Base-by-base conservation (phyloP, 805 yeast species). In the Candida verbasci region DNA sequence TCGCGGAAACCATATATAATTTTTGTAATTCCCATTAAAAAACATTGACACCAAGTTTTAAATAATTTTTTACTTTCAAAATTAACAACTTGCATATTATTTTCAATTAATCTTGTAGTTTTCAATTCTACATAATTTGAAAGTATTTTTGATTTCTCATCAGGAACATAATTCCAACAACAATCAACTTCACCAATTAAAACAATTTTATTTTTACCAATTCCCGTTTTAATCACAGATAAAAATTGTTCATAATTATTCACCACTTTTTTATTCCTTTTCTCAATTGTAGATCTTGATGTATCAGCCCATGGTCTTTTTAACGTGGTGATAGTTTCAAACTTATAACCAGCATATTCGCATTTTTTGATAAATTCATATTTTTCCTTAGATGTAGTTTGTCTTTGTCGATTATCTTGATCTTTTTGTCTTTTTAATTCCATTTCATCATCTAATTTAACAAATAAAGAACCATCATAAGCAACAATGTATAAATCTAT, bases 111-210 rank as follows among this genome's bases (percentile, higher is more conserved):
- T 29, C 72, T 65, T 2, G 82, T 62, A 1, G 96, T 86, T 52
- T 89, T 91, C 45, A 93, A 65, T 56, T 93, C 97, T 6, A 82
- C 81, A 54, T 93, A 93, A 57, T 86, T 95, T 3, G 70, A 56
- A 30, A 86, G 62, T 16, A 79, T 73, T 41, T 75, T 76, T 16
- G 43, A 40, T 4, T 37, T 41, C 40, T 29, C 55, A 5, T 41
- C 48, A 2, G 89, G 87, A 45, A 80, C 74, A 49, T 76, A 86
- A 55, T 88, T 96, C 73, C 81, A 83, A 9, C 83, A 82, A 55
- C 96, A 83, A 58, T 91, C 97, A 15, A 91, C 86, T 61, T 93
- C 97, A 2, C 96, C 96, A 1, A 88, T 95, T 30, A 88, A 57
- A 5, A 86, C 56, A 29, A 87, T 59, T 43, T 74, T 76, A 14